phyloP scores from a whole-genome alignment of 208 protist species.

The Leishmania guyanensis region DNA sequence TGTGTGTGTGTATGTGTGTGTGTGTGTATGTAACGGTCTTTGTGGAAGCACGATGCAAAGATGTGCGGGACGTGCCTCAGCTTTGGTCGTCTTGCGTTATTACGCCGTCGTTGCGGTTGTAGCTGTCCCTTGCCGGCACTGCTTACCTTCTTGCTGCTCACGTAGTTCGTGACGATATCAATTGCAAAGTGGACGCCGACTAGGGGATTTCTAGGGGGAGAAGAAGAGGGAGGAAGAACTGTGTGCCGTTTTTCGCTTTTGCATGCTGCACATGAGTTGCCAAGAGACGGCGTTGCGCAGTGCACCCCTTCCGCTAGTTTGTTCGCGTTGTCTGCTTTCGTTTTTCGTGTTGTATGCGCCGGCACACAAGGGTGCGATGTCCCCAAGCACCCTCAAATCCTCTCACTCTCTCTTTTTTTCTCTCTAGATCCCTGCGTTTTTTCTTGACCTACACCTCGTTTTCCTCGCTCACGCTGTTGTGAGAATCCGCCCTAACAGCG shows the following conservation, averaged over 20 bases:
- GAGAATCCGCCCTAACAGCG: neutral
- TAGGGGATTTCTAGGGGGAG: neutral
- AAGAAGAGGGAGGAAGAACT: neutral
- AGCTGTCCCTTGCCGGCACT: neutral
- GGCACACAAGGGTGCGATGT: neutral
- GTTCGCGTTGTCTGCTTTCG: neutral
- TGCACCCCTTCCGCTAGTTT: neutral
- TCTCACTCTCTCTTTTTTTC: neutral
- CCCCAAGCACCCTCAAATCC: neutral
- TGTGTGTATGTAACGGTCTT: neutral
- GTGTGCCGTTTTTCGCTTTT: neutral
- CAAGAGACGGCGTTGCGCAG: neutral
- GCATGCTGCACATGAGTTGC: neutral
- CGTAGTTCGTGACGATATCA: neutral
- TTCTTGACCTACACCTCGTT: neutral
- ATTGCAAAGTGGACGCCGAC: neutral
- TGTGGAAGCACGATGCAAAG: neutral
- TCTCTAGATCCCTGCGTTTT: neutral
- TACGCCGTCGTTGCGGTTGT: neutral
- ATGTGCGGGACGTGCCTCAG: neutral
- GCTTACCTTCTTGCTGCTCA: neutral
- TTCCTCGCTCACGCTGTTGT: neutral
- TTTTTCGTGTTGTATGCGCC: neutral
- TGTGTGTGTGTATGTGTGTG: too few species aligned
- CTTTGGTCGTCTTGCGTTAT: neutral